These are phyloP conservation scores for Ampelomyces quisqualis DNA, from an alignment of 2,329 filamentous ascomycete species.

Conservation along the genomic window DNA sequence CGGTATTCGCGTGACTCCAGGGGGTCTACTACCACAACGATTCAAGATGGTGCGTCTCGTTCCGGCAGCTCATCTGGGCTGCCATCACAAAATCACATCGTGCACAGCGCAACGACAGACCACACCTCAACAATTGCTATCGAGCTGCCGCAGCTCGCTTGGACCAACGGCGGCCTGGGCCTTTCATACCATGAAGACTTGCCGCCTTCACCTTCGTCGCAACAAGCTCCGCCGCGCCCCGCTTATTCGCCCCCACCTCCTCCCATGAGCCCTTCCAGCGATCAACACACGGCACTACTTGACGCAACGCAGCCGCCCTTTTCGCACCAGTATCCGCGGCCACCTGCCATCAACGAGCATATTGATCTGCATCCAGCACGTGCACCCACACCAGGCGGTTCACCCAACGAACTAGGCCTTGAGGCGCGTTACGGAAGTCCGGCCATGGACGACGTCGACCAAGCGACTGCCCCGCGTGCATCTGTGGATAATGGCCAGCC, in stretches of 20 bases:
- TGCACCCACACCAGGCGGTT: conserved; percentile 22
- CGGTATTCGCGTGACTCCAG: conserved; percentile 39
- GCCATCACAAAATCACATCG: conserved; percentile 33
- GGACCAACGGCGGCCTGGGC: conserved; percentile 46
- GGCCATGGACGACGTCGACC: conserved; percentile 13
- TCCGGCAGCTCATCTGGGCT: conserved; percentile 36
- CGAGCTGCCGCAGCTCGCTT: conserved; percentile 43
- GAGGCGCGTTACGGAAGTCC: conserved; percentile 22
- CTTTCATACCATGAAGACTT: conserved; percentile 44
- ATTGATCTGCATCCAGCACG: conserved; percentile 29
- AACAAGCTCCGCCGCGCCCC: conserved; percentile 44
- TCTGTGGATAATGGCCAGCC: conserved; percentile 20
- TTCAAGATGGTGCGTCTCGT: conserved; percentile 35
- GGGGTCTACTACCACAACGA: conserved; percentile 36
- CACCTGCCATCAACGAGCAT: conserved; percentile 14
- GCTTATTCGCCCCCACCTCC: conserved; percentile 53
- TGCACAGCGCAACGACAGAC: conserved; percentile 40
- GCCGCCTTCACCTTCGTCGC: conserved; percentile 32
- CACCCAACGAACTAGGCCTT: conserved; percentile 18
- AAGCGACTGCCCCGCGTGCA: conserved; percentile 10
- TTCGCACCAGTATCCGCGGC: conserved; percentile 14
- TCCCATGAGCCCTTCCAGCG: conserved; percentile 22
- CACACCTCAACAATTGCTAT: conserved; percentile 26
- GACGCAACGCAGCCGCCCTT: conserved; percentile 14
- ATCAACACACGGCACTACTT: conserved; percentile 11